phyloP scores from a whole-genome alignment of 1,284 basidiomycete species.

The Exobasidium cylindrosporum region DNA sequence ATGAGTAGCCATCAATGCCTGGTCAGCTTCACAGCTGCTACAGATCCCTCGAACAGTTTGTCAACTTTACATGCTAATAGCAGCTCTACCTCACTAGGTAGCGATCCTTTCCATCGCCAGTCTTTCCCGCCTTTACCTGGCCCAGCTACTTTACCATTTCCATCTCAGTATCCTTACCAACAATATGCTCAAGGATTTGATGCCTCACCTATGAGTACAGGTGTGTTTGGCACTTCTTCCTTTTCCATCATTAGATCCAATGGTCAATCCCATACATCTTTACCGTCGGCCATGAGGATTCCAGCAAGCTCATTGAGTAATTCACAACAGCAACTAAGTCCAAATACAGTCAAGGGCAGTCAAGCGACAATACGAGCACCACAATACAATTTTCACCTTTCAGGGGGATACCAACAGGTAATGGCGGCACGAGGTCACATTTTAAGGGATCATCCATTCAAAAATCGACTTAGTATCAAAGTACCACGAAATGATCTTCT shows the following conservation, averaged over 20 bases:
- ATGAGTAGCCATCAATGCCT: conserved; percentile 49
- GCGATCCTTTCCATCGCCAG: conserved; percentile 14
- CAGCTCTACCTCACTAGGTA: conserved; percentile 8
- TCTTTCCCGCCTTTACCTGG: background rate
- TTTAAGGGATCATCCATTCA: conserved; percentile 81
- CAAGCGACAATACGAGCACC: conserved; percentile 24
- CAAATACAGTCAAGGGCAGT: background rate
- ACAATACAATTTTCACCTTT: conserved; percentile 74
- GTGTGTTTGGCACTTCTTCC: background rate
- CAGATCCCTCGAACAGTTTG: conserved; percentile 21
- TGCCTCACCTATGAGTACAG: background rate
- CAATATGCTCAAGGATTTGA: conserved; percentile 18
- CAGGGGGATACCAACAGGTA: conserved; percentile 86
- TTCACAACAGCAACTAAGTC: conserved; percentile 27
- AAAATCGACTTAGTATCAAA: conserved; percentile 78
- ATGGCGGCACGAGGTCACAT: conserved; percentile 84
- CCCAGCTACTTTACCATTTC: conserved; percentile 4
- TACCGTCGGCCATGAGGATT: background rate
- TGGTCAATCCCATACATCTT: background rate
- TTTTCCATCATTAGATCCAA: background rate
- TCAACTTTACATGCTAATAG: conserved; percentile 6
- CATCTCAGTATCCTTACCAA: conserved; percentile 11
- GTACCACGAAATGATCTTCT: conserved; percentile 88
- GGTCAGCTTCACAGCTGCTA: conserved; percentile 35
- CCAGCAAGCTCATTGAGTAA: background rate